Percentiles rank a stretch among this genome's conserved stretches.
These are phyloP conservation scores for Podospora pseudocomata DNA, from an alignment of 495 filamentous ascomycete species.

Conservation along the genomic window DNA sequence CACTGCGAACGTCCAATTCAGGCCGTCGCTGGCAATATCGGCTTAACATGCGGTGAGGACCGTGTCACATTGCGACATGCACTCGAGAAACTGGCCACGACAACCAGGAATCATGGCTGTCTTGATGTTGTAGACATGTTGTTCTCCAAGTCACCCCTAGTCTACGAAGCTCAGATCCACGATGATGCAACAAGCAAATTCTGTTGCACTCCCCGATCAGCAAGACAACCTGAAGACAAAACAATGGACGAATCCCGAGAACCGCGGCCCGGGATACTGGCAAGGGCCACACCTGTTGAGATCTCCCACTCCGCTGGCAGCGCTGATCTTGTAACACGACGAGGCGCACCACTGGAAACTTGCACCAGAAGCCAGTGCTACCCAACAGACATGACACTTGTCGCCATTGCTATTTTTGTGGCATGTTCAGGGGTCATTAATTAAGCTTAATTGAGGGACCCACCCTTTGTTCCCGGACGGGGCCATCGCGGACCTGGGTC, in stretches of 20 bases:
- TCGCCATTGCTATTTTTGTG: slow-evolving; percentile 40
- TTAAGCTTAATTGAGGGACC: slow-evolving; percentile 41
- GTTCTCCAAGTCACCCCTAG: no score
- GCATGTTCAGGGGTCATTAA: slow-evolving; percentile 30
- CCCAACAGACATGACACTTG: slow-evolving; percentile 10
- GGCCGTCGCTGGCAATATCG: slow-evolving; percentile 19
- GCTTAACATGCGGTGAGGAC: slow-evolving; percentile 13
- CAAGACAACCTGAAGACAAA: not conserved
- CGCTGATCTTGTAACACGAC: slow-evolving; percentile 8
- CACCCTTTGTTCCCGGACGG: slow-evolving; percentile 17
- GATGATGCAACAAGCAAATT: not conserved
- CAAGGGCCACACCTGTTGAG: not conserved
- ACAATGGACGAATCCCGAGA: not conserved
- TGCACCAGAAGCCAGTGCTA: slow-evolving; percentile 2
- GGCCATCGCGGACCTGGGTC: slow-evolving; percentile 21
- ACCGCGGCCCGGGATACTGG: slow-evolving; percentile 17
- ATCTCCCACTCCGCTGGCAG: slow-evolving; percentile 1
- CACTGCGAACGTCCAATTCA: slow-evolving; percentile 25
- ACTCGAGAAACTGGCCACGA: not conserved
- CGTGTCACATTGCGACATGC: slow-evolving; percentile 17
- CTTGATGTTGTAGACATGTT: not conserved
- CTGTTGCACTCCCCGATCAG: not conserved
- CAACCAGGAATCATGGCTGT: not conserved
- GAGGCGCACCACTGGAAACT: slow-evolving; percentile 2
- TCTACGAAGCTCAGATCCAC: no score